A percentile compares a stretch with the other conserved stretches of the same genome.
Conservation (phyloP, 1,284 basidiomycete species). For the Trichosporon sp. region DNA sequence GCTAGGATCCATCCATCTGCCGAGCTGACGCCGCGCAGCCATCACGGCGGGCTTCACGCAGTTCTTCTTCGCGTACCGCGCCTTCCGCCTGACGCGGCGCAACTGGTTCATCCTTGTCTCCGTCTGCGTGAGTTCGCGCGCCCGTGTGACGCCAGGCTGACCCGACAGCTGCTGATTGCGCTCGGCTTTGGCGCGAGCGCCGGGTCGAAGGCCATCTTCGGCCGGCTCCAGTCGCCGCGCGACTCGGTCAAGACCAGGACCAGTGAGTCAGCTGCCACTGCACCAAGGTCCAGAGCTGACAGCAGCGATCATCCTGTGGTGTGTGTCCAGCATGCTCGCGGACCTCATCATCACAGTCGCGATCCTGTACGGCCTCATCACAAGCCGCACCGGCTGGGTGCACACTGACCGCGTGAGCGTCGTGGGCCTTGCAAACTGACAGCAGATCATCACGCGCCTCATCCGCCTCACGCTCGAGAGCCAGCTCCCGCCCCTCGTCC, state of each 20-base stretch:
- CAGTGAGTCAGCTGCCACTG: no score
- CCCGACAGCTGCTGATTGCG: neutral
- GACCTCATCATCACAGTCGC: conserved; percentile 29
- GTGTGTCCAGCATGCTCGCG: conserved; percentile 26
- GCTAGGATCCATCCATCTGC: neutral
- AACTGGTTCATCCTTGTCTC: conserved; percentile 24
- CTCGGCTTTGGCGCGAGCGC: conserved; percentile 4
- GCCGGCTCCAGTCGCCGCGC: neutral
- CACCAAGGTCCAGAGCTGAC: no score
- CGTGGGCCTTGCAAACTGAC: neutral
- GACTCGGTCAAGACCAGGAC: neutral
- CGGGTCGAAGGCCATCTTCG: conserved; percentile 3
- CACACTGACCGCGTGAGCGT: conserved; percentile 24
- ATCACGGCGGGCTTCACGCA: conserved; percentile 19
- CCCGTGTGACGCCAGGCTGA: neutral
- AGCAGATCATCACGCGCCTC: conserved; percentile 24
- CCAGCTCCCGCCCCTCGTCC: conserved; percentile 27
- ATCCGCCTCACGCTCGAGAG: conserved; percentile 32
- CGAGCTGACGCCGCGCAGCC: neutral
- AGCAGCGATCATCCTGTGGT: conserved; percentile 1
- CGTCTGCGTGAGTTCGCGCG: conserved; percentile 19
- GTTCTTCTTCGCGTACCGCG: conserved; percentile 34
- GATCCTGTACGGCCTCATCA: conserved; percentile 26
- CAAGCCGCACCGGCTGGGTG: conserved; percentile 29
- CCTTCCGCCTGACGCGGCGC: conserved; percentile 27